Evolutionary conservation across 2,329 filamentous ascomycete species (phyloP).

Genomic region (Sordariomycetes sp.): DNA sequence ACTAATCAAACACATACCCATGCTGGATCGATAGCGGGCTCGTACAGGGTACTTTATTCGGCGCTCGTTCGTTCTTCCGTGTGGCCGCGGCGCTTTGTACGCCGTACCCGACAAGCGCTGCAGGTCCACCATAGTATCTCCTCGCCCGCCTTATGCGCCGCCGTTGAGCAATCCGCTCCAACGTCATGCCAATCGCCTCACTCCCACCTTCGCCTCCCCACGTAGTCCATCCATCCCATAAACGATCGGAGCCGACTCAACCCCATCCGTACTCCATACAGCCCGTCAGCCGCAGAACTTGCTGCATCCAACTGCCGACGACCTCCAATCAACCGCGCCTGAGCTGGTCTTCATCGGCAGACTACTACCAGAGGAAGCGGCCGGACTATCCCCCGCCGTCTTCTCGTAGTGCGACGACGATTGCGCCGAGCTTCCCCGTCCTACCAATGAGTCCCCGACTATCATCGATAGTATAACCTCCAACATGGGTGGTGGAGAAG

Average conservation of each 20-base stretch:
- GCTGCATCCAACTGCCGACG: not conserved
- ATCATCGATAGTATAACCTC: not conserved
- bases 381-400: not conserved
- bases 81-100: not conserved
- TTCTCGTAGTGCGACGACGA: not conserved
- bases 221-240: not conserved
- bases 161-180: not conserved
- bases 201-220: not conserved
- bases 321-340: not conserved
- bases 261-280: not conserved
- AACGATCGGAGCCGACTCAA: not conserved
- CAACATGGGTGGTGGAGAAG: conserved; percentile 4
- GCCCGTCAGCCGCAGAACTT: not conserved
- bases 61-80: not conserved
- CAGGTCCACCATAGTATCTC: not conserved
- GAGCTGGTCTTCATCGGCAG: not conserved
- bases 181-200: not conserved
- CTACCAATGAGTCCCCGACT: conserved; percentile 1
- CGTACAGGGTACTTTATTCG: not conserved
- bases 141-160: not conserved
- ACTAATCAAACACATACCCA: not conserved
- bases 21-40: not conserved
- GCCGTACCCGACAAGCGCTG: not conserved
- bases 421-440: not conserved
- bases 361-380: not conserved